Conservation (phyloP, 2,329 filamentous ascomycete genomes). For the Sclerotinia subarctica region DNA sequence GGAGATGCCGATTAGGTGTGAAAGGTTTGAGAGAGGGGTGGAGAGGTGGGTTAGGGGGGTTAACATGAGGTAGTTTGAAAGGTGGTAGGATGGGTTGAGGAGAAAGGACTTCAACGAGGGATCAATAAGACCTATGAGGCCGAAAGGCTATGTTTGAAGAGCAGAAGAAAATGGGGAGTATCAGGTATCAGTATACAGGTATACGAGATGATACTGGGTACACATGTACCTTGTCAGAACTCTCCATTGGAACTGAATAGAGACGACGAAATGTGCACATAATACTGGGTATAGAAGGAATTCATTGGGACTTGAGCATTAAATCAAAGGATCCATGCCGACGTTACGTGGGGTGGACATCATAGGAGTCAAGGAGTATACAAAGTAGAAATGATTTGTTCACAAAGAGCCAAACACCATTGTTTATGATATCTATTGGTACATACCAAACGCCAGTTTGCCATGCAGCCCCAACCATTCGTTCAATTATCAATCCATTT, state of each 20-base stretch:
- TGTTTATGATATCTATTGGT: constrained; percentile 36
- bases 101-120: background rate
- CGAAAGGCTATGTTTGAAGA: background rate
- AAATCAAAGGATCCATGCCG: background rate
- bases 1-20: constrained; percentile 95
- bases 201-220: background rate
- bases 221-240: background rate
- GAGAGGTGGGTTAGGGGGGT: constrained; percentile 74
- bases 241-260: background rate
- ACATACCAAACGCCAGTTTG: constrained; percentile 39
- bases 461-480: constrained; percentile 33
- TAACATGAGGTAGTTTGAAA: constrained; percentile 44
- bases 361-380: constrained; percentile 11
- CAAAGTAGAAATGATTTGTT: constrained; percentile 16
- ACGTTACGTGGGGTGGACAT: background rate
- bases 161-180: background rate
- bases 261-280: background rate
- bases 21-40: constrained; percentile 87
- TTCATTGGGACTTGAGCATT: background rate
- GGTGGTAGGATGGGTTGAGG: background rate
- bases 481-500: constrained; percentile 80
- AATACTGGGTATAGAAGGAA: constrained; percentile 15
- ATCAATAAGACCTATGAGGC: background rate
- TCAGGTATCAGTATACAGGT: too few relatives aligned
- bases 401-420: constrained; percentile 22